Evolutionary conservation across 1,284 basidiomycete species (phyloP).

Genomic region (Cryptococcus jaspeensis): DNA sequence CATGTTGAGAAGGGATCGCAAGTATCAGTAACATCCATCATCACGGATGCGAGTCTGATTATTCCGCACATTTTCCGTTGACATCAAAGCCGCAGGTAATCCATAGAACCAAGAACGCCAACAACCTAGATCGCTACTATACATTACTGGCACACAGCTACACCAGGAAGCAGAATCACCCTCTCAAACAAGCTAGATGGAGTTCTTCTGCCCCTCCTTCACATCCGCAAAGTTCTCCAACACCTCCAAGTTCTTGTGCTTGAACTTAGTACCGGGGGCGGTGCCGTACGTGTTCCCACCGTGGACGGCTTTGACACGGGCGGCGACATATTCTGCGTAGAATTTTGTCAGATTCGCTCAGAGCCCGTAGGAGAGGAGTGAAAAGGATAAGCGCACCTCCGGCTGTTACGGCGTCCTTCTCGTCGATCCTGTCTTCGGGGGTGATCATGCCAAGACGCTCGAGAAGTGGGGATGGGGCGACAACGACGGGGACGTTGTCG

Average conservation of each 20-base stretch:
- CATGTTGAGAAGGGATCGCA: no score
- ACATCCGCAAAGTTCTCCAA: slow-evolving; percentile 24
- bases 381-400: slow-evolving; percentile 6
- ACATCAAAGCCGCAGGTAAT: no score
- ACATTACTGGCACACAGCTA: not conserved
- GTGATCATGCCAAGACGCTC: slow-evolving; percentile 22
- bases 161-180: not conserved
- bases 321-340: slow-evolving; percentile 20
- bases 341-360: not conserved
- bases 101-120: not conserved
- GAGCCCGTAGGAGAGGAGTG: no score
- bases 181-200: slow-evolving; percentile 1
- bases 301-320: slow-evolving; percentile 30
- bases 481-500: slow-evolving; percentile 30
- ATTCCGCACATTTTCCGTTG: no score
- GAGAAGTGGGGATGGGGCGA: slow-evolving; percentile 28
- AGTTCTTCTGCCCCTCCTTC: slow-evolving; percentile 1
- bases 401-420: slow-evolving; percentile 16
- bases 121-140: not conserved
- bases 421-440: slow-evolving; percentile 12
- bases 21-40: no score
- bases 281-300: slow-evolving; percentile 20
- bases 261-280: slow-evolving; percentile 28
- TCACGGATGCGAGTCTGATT: no score
- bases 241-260: slow-evolving; percentile 25